Evolutionary conservation across 441 rosid species (phyloP).

Genomic region (Gossypium davidsonii): DNA sequence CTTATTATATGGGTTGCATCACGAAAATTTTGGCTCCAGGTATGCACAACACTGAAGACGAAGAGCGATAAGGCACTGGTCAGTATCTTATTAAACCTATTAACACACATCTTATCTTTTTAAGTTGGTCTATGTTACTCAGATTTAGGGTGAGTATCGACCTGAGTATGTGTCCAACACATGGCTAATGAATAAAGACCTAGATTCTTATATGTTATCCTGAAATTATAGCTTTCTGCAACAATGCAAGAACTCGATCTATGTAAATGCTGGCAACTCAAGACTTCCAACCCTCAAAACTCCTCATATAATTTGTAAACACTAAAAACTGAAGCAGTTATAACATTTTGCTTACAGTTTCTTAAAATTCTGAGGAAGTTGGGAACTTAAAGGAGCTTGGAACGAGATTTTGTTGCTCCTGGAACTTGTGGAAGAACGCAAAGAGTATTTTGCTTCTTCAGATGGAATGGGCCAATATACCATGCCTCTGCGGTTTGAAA

Average conservation of each 20-base stretch:
- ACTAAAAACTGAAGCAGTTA: background rate
- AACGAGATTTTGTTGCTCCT: conserved; percentile 28
- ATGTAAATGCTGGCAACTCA: background rate
- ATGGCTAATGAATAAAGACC: too few relatives aligned
- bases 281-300: background rate
- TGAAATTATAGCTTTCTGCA: background rate
- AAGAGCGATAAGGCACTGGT: background rate
- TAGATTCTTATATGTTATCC: background rate
- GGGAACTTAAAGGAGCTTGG: conserved; percentile 32
- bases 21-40: conserved; percentile 81
- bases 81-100: background rate
- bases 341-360: conserved; percentile 58
- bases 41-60: conserved; percentile 59
- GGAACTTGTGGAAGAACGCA: conserved; percentile 39
- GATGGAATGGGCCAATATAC: conserved; percentile 86
- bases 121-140: background rate
- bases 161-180: too few relatives aligned
- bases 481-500: conserved; percentile 78
- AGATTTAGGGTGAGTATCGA: background rate
- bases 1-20: conserved; percentile 61
- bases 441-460: conserved; percentile 63
- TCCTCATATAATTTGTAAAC: background rate
- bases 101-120: background rate
- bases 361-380: conserved; percentile 72
- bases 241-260: background rate